Evolutionary conservation across 148 eudicot genomes (phyloP).

Genomic region (Chenopodium formosanum): DNA sequence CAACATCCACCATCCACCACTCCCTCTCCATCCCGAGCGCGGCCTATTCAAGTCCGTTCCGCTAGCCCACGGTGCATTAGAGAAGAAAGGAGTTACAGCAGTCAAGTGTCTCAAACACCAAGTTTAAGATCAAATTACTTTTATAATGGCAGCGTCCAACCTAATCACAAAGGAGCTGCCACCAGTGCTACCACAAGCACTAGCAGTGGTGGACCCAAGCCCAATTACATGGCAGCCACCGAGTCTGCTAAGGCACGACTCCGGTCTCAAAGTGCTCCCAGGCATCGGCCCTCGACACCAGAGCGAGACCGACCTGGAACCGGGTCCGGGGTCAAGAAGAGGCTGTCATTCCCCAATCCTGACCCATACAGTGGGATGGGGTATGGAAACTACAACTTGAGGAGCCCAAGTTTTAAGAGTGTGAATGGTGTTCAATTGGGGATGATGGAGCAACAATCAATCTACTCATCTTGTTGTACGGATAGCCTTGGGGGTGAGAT

Average conservation of each 20-base stretch:
- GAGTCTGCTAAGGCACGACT: slow-evolving; percentile 71
- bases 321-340: slow-evolving; percentile 45
- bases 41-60: slow-evolving; percentile 62
- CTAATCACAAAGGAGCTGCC: slow-evolving; percentile 19
- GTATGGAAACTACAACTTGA: slow-evolving; percentile 40
- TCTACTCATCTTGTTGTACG: slow-evolving; percentile 67
- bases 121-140: slow-evolving; percentile 59
- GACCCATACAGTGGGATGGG: slow-evolving; percentile 36
- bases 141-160: slow-evolving; percentile 31
- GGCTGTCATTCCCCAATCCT: slow-evolving; percentile 61
- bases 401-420: slow-evolving; percentile 77
- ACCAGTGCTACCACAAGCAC: not conserved
- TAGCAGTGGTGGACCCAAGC: slow-evolving; percentile 31
- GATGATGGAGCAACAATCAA: slow-evolving; percentile 60
- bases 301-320: slow-evolving; percentile 48
- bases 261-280: slow-evolving; percentile 71
- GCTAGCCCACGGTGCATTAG: slow-evolving; percentile 62
- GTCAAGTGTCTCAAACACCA: slow-evolving; percentile 52
- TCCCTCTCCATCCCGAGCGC: slow-evolving; percentile 57
- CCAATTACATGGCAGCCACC: slow-evolving; percentile 79
- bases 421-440: slow-evolving; percentile 37
- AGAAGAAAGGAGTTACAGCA: slow-evolving; percentile 40
- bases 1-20: slow-evolving; percentile 38
- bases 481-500: slow-evolving; percentile 77
- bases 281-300: slow-evolving; percentile 68